Base-by-base conservation (phyloP, 805 yeast species). In the Nakazawaea ishiwadae region DNA sequence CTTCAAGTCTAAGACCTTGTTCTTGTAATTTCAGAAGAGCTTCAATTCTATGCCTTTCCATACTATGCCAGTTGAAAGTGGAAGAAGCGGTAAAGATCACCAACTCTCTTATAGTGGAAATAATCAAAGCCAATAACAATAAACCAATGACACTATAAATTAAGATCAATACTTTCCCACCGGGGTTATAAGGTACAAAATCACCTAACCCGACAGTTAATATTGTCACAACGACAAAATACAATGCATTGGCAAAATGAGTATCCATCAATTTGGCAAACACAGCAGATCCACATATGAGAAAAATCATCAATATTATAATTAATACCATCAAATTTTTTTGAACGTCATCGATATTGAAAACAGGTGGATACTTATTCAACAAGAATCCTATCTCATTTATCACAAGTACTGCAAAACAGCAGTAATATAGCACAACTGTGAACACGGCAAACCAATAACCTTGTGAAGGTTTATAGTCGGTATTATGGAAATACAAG, bases 201-300 rank as follows among this genome's bases (percentile, higher is more conserved):
- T 84, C 93, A 29, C 96, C 96, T 14, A 81, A 65, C 0, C 96
- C 96, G 21, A 89, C 73, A 1, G 96, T 89, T 36, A 85, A 64
- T 30, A 83, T 63, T 0, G 95, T 79, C 1, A 84, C 88, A 9
- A 76, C 73, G 51, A 88, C 79, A 56, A 73, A 86, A 55, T 85
- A 88, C 35, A 86, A 55, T 0, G 85, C 78, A n/a, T 78, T 69
- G 0, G 89, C 88, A 54, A 72, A 84, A 1, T 71, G 64, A 8
- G 77, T 52, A 31, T 65, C 56, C 30, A 78, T 48, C 35, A 79
- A 42, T 4, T 60, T 51, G 1, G 75, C 65, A 49, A 78, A 79
- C 51, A 77, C 55, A 1, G 76, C 82, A 1, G 85, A 74, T 9
- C 96, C 96, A 58, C 81, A 68, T 2, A 79, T 70, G 16, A 85